phyloP scores from a whole-genome alignment of 1,284 basidiomycete genomes.

The Irpex sp. region DNA sequence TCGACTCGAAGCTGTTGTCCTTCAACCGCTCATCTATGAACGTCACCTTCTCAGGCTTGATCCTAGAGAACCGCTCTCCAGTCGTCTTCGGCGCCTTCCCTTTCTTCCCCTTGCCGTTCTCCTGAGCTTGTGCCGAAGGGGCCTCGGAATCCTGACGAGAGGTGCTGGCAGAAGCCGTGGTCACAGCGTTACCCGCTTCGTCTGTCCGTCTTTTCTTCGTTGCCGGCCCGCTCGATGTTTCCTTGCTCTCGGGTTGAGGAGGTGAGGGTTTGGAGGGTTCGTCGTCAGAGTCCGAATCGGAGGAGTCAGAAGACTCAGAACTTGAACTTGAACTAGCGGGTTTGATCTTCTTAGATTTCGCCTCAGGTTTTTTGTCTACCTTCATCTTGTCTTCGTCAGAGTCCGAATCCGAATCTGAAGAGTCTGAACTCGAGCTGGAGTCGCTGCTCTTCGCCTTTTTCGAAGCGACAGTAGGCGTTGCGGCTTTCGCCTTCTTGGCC shows the following conservation, averaged over 20 bases:
- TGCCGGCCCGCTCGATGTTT: conserved; percentile 21
- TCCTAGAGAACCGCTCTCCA: conserved; percentile 67
- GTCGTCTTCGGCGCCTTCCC: conserved; percentile 6
- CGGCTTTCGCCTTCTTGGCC: not conserved
- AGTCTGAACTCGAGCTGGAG: conserved; percentile 9
- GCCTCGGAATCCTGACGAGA: conserved; percentile 8
- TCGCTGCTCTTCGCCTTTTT: not conserved
- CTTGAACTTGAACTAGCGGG: conserved; percentile 3
- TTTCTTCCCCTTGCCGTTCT: conserved; percentile 29
- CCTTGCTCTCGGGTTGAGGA: not conserved
- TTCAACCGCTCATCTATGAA: conserved; percentile 57
- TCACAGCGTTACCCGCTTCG: conserved; percentile 45
- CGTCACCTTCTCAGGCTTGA: conserved; percentile 66
- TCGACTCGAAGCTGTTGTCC: conserved; percentile 84
- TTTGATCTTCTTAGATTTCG: not conserved
- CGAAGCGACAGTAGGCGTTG: not conserved
- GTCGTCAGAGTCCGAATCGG: conserved; percentile 24
- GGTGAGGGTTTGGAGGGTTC: conserved; percentile 11
- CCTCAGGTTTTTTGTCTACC: not conserved
- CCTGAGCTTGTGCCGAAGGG: conserved; percentile 21
- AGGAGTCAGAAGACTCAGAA: conserved; percentile 7
- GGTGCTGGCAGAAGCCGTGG: conserved; percentile 33
- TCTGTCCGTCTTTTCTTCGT: conserved; percentile 60
- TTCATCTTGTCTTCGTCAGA: not conserved
- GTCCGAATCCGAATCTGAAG: conserved; percentile 4